Conservation (phyloP, 192 early-diverging fungal genomes). For the Radiomyces spectabilis region DNA sequence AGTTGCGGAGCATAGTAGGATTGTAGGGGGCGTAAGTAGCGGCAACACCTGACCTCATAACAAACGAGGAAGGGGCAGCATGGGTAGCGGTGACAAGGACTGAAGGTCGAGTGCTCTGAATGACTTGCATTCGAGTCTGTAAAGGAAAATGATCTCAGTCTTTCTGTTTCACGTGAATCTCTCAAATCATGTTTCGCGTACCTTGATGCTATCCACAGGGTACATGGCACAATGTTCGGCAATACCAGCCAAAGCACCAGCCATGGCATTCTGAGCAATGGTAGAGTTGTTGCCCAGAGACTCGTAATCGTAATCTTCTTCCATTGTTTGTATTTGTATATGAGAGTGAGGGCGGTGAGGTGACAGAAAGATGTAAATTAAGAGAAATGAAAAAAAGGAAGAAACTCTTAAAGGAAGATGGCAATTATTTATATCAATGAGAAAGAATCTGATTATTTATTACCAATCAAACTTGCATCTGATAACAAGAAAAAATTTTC, state of each 20-base stretch:
- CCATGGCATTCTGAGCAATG: conserved; percentile 72
- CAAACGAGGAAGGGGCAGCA: conserved; percentile 21
- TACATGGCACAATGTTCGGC: conserved; percentile 95
- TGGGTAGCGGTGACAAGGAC: conserved; percentile 51
- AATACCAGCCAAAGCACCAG: conserved; percentile 94
- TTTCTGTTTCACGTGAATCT: not conserved
- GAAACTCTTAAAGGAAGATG: too few relatives aligned
- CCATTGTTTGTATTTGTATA: too few relatives aligned
- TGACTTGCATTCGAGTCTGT: conserved; percentile 90
- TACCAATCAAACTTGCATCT: too few relatives aligned
- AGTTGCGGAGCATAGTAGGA: too few relatives aligned
- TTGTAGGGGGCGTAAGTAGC: too few relatives aligned
- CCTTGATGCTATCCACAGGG: conserved; percentile 92
- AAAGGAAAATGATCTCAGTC: conserved; percentile 1
- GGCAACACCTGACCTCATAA: not conserved
- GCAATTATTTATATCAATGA: too few relatives aligned
- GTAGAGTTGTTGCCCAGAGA: conserved; percentile 72
- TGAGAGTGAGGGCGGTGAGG: too few relatives aligned
- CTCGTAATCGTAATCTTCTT: conserved; percentile 84
- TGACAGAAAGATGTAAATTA: not conserved
- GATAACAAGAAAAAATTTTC: too few relatives aligned
- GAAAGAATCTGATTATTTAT: too few relatives aligned
- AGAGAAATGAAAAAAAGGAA: not conserved
- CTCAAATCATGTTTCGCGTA: conserved; percentile 16
- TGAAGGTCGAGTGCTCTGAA: conserved; percentile 51